Evolutionary conservation across 2,329 filamentous ascomycete genomes (phyloP), one percentile per base, ranked within the genome.

Genomic region (Pseudogymnoascus sp.): DNA sequence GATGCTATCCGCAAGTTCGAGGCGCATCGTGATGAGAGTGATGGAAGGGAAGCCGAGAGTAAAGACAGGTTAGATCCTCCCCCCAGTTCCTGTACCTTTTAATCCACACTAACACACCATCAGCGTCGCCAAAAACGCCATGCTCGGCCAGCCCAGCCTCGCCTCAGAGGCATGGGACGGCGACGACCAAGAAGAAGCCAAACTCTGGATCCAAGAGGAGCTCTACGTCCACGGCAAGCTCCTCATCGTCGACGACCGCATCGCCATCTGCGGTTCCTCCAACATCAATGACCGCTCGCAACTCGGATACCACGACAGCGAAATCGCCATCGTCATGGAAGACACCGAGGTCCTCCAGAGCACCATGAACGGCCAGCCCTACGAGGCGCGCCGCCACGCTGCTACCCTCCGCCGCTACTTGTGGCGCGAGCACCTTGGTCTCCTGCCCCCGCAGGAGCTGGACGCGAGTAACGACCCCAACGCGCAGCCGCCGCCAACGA

Each of bases 221-320:
- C 82, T 97, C 1, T 99, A 99, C 72, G 87, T 97, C 57, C 94
- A 99, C 73, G 89, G 86, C 29, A 99, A 97, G 76, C 81, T 97
- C 36, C 81, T 94, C 66, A 93, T 97, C 67, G 88, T 88, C 1
- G 92, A 97, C 71, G 93, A 97, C 73, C 85, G 86, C 60, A 82
- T 91, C 57, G 91, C 89, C 1, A 84, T 97, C 60, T 94, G 91
- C 71, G 91, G 91, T 15, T 92, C 87, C 26, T 90, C 89, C 65
- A 97, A 97, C 74, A 81, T 97, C 68, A 97, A 97, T 73, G 93
- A 97, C 72, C 87, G 93, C 60, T 85, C 90, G 59, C 92, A 96
- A 74, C 77, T 94, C 4, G 93, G 93, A 11, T 84, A 87, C 67
- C 93, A 96, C 73, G 93, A 97, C 74, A 94, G 89, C 58, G 93